Percentiles rank a stretch among this genome's conserved stretches.
Evolutionary conservation across 2,329 filamentous ascomycete genomes (phyloP).

Genomic region (Ilyonectria robusta): DNA sequence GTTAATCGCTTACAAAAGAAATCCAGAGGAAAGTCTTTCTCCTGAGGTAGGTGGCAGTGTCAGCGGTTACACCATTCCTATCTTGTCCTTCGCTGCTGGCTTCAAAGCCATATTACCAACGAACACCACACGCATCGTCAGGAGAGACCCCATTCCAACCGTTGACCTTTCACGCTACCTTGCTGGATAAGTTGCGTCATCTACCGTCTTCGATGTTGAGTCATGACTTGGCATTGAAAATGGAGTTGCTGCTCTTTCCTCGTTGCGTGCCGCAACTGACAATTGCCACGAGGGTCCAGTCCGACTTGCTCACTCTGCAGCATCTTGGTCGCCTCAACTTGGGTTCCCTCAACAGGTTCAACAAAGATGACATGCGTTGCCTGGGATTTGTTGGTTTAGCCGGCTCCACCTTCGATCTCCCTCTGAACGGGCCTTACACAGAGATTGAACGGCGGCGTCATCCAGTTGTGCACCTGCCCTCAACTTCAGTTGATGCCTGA

Average conservation of each 20-base stretch:
- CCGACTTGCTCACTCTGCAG: not conserved
- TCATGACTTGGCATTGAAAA: not conserved
- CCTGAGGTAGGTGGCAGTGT: too few relatives aligned
- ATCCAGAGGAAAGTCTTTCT: too few relatives aligned
- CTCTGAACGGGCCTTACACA: not conserved
- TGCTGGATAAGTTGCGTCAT: not conserved
- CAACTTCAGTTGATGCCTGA: conserved; percentile 1
- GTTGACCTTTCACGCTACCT: not conserved
- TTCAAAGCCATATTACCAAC: not conserved
- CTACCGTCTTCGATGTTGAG: not conserved
- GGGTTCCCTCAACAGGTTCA: conserved; percentile 8
- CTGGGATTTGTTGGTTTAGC: not conserved
- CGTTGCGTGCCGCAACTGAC: not conserved
- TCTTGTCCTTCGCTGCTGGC: not conserved
- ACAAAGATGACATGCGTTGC: not conserved
- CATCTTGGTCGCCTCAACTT: conserved; percentile 10
- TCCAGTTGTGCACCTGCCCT: conserved; percentile 15
- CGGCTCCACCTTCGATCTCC: not conserved
- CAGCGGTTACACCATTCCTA: too few relatives aligned
- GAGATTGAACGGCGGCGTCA: not conserved
- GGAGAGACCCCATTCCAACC: not conserved
- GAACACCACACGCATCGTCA: not conserved
- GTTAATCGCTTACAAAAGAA: too few relatives aligned
- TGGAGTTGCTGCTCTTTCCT: not conserved
- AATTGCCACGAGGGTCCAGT: not conserved